Percentiles rank a stretch among this genome's conserved stretches.
These are phyloP conservation scores for Lasiosphaeria hispida DNA, from an alignment of 495 filamentous ascomycete genomes.

Conservation along the genomic window DNA sequence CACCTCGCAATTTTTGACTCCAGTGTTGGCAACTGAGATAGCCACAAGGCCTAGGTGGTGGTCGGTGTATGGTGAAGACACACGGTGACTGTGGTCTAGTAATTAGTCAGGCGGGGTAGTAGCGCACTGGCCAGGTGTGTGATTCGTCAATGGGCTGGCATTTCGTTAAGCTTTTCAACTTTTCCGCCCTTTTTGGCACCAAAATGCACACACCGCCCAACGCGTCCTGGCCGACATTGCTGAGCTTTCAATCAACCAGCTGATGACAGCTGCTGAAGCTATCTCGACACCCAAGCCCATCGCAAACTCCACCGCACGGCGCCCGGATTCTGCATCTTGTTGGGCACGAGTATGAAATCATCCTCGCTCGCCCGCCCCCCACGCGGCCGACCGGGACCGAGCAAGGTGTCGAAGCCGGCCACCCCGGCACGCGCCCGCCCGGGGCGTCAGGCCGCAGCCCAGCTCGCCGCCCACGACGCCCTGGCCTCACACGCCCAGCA, in stretches of 20 bases:
- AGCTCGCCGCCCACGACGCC: constrained; percentile 10
- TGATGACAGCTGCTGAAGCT: constrained; percentile 33
- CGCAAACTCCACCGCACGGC: constrained; percentile 3
- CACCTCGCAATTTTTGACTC: no score
- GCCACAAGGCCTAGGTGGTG: no score
- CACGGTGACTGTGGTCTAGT: no score
- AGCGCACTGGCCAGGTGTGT: no score
- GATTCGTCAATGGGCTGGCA: no score
- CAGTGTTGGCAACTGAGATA: no score
- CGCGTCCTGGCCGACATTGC: no score
- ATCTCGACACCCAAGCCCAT: constrained; percentile 10
- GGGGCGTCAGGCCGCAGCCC: constrained; percentile 24
- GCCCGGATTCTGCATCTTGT: neutral
- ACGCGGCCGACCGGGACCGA: constrained; percentile 36
- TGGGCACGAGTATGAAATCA: constrained; percentile 32
- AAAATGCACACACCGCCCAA: no score
- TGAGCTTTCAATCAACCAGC: constrained; percentile 19
- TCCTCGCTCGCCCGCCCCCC: constrained; percentile 22
- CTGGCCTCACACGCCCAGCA: constrained; percentile 10
- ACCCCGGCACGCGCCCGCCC: constrained; percentile 29
- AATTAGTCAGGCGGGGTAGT: no score
- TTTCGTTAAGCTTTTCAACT: no score
- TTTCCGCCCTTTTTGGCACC: no score
- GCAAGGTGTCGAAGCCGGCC: constrained; percentile 43
- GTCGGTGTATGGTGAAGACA: no score